These are phyloP conservation scores for Annulohypoxylon stygium DNA, from an alignment of 495 filamentous ascomycete species.

Conservation along the genomic window DNA sequence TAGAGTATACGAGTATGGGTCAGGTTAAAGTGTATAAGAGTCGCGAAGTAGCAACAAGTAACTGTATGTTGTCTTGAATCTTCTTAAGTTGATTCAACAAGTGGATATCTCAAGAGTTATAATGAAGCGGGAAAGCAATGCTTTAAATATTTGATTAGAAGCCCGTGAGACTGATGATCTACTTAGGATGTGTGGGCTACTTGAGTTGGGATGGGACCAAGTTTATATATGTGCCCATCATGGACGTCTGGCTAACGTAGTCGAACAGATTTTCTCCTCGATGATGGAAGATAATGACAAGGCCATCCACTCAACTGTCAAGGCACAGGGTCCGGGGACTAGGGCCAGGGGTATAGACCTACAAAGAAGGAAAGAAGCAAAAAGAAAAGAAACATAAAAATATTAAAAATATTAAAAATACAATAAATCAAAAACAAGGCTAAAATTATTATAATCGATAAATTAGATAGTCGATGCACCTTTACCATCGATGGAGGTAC, in stretches of 20 bases:
- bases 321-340: conserved; percentile 30
- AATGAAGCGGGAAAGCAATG: conserved; percentile 33
- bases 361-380: conserved; percentile 28
- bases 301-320: conserved; percentile 41
- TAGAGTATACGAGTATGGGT: not conserved
- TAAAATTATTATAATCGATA: conserved; percentile 36
- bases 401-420: not conserved
- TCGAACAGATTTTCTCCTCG: conserved; percentile 33
- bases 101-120: conserved; percentile 32
- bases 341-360: conserved; percentile 43
- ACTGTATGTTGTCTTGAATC: not conserved
- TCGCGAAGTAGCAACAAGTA: conserved; percentile 2
- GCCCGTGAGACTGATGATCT: conserved; percentile 39
- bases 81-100: conserved; percentile 13
- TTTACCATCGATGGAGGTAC: conserved; percentile 25
- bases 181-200: conserved; percentile 34
- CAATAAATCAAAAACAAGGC: not conserved
- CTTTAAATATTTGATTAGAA: conserved; percentile 42
- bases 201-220: conserved; percentile 44
- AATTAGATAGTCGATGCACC: conserved; percentile 35
- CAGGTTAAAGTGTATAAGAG: conserved; percentile 9
- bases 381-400: conserved; percentile 14
- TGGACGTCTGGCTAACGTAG: conserved; percentile 33
- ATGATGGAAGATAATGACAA: conserved; percentile 42
- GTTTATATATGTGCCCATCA: conserved; percentile 46